Evolutionary conservation across 169 alveolate genomes (phyloP), one percentile per base, ranked within the genome.

Genomic region (Plasmodium malariae): DNA sequence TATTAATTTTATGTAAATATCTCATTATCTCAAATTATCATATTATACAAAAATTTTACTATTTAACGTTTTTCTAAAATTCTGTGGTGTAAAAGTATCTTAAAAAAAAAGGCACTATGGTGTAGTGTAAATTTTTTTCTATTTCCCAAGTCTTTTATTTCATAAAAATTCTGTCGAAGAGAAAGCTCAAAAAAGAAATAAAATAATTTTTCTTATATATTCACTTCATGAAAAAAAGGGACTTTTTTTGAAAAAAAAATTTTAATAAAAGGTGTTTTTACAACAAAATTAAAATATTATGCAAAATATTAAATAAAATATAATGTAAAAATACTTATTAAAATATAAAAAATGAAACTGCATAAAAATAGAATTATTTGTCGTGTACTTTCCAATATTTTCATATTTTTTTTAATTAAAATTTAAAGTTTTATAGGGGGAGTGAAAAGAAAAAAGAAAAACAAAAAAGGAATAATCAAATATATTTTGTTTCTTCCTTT

Each of bases 401-500:
- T 21, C 67, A 17, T 37, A 11, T 80, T 65, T 7, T 80, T 40
- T 80, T 71, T 65, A 65, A 65, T 49, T 68, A 49, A 69, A 80
- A 11, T 80, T 65, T n/a, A 34, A 36, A 67, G 45, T 34, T n/a
- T n/a, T n/a, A 45, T 30, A 48, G 30, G 24, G 3, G 43, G 45
- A 9, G 45, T 34, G 30, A 59, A 6, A 17, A 55, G 17, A n/a
- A 28, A 63, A 17, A 21, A 12, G 14, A 17, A 63, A 32, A 14
- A 68, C 14, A 68, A 68, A 36, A 60, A 26, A 62, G 36, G 32
- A 67, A 48, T 34, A 80, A 67, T 69, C 34, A 80, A 65, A 80
- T 36, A 80, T 80, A 80, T 80, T 83, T 80, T 51, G 90, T 67
- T 67, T 65, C 72, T 80, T 80, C 90, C 45, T 80, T 80, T 45